phyloP scores from a whole-genome alignment of 164 flowering plant genomes.

The Malania oleifera region DNA sequence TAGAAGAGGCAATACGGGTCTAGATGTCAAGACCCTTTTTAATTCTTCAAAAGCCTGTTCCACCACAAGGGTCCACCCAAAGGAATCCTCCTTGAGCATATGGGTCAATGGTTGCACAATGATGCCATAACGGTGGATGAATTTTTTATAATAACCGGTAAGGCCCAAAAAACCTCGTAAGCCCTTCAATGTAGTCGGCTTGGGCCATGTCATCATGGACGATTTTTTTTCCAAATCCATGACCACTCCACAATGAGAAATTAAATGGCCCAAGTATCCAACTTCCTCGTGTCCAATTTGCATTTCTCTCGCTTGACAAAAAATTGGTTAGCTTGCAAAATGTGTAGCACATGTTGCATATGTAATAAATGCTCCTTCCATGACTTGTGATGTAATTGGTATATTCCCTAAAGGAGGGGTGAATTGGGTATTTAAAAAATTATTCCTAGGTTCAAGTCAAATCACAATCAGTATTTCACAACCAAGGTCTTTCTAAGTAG shows the following conservation, averaged over 20 bases:
- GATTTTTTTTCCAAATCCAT: neutral
- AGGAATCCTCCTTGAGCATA: too few species aligned
- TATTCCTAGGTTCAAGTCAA: too few species aligned
- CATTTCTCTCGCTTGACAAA: conserved; percentile 1
- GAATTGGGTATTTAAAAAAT: too few species aligned
- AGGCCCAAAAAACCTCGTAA: conserved; percentile 1
- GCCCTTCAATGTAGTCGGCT: neutral
- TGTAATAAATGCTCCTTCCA: too few species aligned
- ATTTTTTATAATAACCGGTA: neutral
- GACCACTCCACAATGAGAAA: neutral
- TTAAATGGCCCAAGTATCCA: neutral
- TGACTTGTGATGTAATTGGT: too few species aligned
- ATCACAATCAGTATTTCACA: too few species aligned
- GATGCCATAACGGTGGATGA: neutral
- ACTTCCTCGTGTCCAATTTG: neutral
- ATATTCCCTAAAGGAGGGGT: too few species aligned
- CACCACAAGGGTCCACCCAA: too few species aligned
- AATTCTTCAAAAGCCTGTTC: too few species aligned
- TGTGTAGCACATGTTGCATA: too few species aligned
- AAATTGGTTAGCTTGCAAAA: neutral
- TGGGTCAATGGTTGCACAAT: too few species aligned
- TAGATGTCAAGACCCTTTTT: neutral
- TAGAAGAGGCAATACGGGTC: neutral
- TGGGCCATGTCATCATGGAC: conserved; percentile 1
- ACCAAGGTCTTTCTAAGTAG: too few species aligned